Percentiles rank a stretch among this genome's conserved stretches.
phyloP scores from a whole-genome alignment of 345 rosid genomes.

The Eutrema yunnanense region DNA sequence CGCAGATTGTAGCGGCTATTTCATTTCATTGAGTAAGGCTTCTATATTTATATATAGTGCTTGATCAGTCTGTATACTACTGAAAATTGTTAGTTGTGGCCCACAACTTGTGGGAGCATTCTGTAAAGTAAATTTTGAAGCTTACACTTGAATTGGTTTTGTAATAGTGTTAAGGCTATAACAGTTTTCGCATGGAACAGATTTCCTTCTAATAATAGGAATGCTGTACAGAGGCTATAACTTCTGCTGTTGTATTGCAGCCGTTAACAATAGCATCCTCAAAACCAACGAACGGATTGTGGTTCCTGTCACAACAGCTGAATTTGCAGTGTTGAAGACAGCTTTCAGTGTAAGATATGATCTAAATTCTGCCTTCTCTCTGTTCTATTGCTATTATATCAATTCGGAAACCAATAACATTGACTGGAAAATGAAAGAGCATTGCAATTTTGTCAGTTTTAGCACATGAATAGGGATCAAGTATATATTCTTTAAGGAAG shows the following conservation, averaged over 20 bases:
- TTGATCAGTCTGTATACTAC: background rate
- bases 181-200: background rate
- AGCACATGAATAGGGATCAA: conserved; percentile 3
- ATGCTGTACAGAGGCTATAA: background rate
- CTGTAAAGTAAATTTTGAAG: background rate
- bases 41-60: background rate
- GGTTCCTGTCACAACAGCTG: conserved; percentile 73
- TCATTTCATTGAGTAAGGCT: conserved; percentile 70
- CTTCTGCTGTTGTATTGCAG: conserved; percentile 37
- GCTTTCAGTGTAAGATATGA: conserved; percentile 67
- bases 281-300: conserved; percentile 51
- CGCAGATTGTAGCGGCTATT: conserved; percentile 61
- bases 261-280: conserved; percentile 59
- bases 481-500: background rate
- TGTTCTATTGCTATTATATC: background rate
- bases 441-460: background rate
- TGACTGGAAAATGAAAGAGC: background rate
- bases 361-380: background rate
- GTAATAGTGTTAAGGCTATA: background rate
- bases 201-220: background rate
- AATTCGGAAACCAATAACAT: background rate
- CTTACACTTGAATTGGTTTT: background rate
- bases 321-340: conserved; percentile 83
- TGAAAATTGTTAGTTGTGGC: background rate
- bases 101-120: too few species aligned